phyloP scores from a whole-genome alignment of 139 green algal genomes.

The Eudorina sp. region DNA sequence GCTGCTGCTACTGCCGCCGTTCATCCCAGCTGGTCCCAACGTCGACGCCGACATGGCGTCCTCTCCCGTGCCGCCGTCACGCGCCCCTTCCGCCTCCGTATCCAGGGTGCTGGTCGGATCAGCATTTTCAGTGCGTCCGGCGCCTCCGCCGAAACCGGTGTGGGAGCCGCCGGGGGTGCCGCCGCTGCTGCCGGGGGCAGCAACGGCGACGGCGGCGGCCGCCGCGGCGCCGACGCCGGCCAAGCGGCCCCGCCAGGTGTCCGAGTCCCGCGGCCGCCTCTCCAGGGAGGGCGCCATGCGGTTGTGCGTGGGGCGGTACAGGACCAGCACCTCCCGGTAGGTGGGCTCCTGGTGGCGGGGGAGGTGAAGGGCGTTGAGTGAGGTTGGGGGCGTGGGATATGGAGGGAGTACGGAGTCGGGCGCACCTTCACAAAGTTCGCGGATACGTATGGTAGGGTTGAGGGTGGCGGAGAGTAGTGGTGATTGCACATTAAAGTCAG shows the following conservation, averaged over 20 bases:
- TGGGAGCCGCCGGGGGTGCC: not conserved
- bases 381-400: not conserved
- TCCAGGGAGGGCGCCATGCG: constrained; percentile 14
- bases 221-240: too few relatives aligned
- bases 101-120: too few relatives aligned
- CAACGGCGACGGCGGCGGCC: too few relatives aligned
- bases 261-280: not conserved
- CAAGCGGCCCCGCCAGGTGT: too few relatives aligned
- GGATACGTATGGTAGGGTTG: too few relatives aligned
- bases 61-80: too few relatives aligned
- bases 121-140: too few relatives aligned
- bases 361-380: not conserved
- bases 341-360: constrained; percentile 34
- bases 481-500: too few relatives aligned
- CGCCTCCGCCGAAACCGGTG: not conserved
- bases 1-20: not conserved
- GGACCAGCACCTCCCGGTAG: constrained; percentile 39
- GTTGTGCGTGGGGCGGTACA: constrained; percentile 15
- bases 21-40: not conserved
- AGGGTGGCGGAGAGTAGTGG: too few relatives aligned
- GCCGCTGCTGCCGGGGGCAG: not conserved
- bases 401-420: not conserved
- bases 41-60: not conserved
- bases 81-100: too few relatives aligned
- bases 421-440: too few relatives aligned